phyloP scores from a whole-genome alignment of 1,284 basidiomycete species.

The Entoloma clypeatum region DNA sequence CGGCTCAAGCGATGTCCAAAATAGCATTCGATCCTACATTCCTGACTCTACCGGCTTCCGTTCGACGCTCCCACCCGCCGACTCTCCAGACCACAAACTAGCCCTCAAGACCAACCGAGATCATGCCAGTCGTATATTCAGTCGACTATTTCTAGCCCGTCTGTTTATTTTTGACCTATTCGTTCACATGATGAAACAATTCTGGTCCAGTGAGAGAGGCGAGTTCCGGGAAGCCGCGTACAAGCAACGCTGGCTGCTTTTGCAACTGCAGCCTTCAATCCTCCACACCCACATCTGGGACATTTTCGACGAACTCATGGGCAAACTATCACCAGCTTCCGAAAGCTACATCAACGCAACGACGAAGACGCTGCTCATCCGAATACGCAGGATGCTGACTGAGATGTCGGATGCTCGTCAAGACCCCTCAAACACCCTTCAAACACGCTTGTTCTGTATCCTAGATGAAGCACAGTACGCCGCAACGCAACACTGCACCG shows the following conservation, averaged over 20 bases:
- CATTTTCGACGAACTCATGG: conserved; percentile 33
- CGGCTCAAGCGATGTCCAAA: conserved; percentile 38
- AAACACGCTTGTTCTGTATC: conserved; percentile 36
- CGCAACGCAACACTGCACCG: conserved; percentile 30
- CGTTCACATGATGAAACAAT: conserved; percentile 28
- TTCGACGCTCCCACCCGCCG: conserved; percentile 25
- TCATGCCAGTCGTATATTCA: conserved; percentile 33
- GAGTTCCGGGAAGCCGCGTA: conserved; percentile 15
- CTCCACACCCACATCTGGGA: conserved; percentile 34
- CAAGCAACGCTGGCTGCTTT: conserved; percentile 35
- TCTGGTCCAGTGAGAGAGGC: conserved; percentile 8
- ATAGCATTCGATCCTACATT: conserved; percentile 32
- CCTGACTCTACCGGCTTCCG: conserved; percentile 32
- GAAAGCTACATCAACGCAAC: conserved; percentile 28
- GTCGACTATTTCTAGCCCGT: conserved; percentile 35
- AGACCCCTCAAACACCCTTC: conserved; percentile 7
- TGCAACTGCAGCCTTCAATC: conserved; percentile 36
- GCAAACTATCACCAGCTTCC: conserved; percentile 26
- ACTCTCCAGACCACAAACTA: conserved; percentile 26
- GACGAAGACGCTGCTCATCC: conserved; percentile 26
- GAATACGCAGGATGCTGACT: conserved; percentile 23
- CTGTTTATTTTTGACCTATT: conserved; percentile 35
- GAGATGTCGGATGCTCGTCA: conserved; percentile 11
- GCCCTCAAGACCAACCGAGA: conserved; percentile 31
- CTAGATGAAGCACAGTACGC: conserved; percentile 41